Percentiles rank a stretch among this genome's conserved stretches.
Conservation (phyloP, 306 rosid genomes). For the Pueraria montana region DNA sequence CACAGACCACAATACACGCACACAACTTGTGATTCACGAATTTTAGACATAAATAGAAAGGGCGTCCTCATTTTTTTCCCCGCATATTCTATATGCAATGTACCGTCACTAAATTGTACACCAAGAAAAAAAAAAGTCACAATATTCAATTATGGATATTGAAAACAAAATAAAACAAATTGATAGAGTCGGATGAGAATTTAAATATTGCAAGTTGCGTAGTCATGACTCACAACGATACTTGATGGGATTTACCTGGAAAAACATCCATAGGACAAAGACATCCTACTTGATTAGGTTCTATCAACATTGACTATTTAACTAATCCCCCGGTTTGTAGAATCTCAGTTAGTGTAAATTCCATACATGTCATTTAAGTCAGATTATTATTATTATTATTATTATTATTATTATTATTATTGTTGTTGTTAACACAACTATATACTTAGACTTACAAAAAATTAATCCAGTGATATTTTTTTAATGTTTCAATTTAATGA, state of each 20-base stretch:
- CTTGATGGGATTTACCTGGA: background rate
- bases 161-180: background rate
- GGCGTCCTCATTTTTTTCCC: background rate
- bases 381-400: too few relatives aligned
- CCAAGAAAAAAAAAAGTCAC: background rate
- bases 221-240: background rate
- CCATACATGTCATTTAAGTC: background rate
- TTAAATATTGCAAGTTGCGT: background rate
- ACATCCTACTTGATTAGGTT: conserved; percentile 15
- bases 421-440: too few relatives aligned
- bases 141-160: background rate
- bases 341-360: background rate
- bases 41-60: too few relatives aligned
- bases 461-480: too few relatives aligned
- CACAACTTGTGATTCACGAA: background rate
- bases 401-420: too few relatives aligned
- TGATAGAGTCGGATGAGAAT: background rate
- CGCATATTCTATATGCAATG: background rate
- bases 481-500: too few relatives aligned
- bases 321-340: background rate
- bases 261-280: background rate
- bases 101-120: background rate
- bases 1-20: too few relatives aligned
- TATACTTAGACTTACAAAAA: too few relatives aligned
- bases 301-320: background rate